phyloP scores from a whole-genome alignment of 2,329 filamentous ascomycete species.

The Ophiostoma pallidulum region DNA sequence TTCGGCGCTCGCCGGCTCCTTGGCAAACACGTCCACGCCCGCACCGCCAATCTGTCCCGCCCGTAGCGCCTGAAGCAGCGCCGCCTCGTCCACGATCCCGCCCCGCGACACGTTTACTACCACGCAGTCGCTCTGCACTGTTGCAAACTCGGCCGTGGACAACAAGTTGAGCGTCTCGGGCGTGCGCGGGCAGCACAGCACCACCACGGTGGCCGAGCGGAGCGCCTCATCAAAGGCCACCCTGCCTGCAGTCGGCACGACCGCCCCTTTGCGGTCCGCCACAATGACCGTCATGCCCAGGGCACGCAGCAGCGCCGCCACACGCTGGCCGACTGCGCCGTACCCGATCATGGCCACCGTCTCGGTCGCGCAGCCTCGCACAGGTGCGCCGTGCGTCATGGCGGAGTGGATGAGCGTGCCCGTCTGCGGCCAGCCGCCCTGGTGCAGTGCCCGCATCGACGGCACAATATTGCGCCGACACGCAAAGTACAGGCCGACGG shows the following conservation, averaged over 20 bases:
- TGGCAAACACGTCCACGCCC: conserved; percentile 26
- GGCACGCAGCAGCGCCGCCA: conserved; percentile 21
- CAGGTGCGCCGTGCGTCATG: conserved; percentile 1
- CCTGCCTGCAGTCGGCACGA: conserved; percentile 12
- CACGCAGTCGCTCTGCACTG: conserved; percentile 19
- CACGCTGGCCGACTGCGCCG: conserved; percentile 25
- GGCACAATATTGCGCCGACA: conserved; percentile 26
- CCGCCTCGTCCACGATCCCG: conserved; percentile 26
- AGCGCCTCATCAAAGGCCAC: conserved; percentile 19
- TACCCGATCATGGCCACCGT: conserved; percentile 26
- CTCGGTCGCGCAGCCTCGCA: conserved; percentile 12
- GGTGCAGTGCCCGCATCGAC: conserved; percentile 20
- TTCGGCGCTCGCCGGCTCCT: conserved; percentile 23
- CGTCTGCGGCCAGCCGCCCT: conserved; percentile 16
- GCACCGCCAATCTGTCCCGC: conserved; percentile 23
- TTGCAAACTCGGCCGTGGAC: conserved; percentile 13
- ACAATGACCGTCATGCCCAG: conserved; percentile 25
- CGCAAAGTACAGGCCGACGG: conserved; percentile 21
- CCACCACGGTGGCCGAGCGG: conserved; percentile 22
- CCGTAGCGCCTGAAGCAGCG: conserved; percentile 24
- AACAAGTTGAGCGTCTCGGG: conserved; percentile 19
- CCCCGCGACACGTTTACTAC: conserved; percentile 27
- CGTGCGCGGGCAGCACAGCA: conserved; percentile 26
- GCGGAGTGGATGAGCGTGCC: conserved; percentile 17
- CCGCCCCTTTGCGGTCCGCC: conserved; percentile 11